Evolutionary conservation across 2,329 filamentous ascomycete species (phyloP), one percentile per base, ranked within the genome.

Genomic region (Phaeophleospora eucalypticola): DNA sequence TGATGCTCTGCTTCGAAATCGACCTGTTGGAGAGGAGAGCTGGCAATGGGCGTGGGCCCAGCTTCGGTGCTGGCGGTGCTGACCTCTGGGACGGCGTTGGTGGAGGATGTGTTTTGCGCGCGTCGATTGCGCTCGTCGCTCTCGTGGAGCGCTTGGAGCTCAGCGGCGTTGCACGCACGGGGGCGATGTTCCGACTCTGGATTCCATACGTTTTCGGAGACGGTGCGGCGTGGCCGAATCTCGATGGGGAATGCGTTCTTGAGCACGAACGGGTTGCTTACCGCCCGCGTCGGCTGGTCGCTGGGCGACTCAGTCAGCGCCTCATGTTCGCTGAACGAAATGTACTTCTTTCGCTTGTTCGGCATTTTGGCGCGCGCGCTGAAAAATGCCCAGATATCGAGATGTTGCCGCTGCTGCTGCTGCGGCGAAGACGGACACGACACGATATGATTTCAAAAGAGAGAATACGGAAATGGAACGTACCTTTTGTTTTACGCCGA

Each of bases 101-200:
- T 29, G 12, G 6, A 12, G 12, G 24, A 12, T 29, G 24, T 6
- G 24, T 29, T 29, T 12, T 29, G 24, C 24, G 24, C 24, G 12
- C 7, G 24, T 29, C 24, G 24, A 6, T 12, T 19, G 18, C 4
- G 21, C 12, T 51, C 36, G 19, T 36, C 32, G 18, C 32, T 19
- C 20, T 45, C 44, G 35, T 44, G 41, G n/a, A 34, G 20, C 33
- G 38, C 18, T 29, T 47, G 48, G 16, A 51, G 29, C 20, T 47
- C 41, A 36, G 40, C 44, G 19, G 48, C 41, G 36, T n/a, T 40
- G 29, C 33, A 36, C 29, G 36, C 36, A 36, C 12, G 24, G 24
- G 24, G 7, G 7, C 12, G 24, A 29, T 6, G 24, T 8, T 24
- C 32, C 6, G 27, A 34, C 20, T 45, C 21, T 19, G 20, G 40